A percentile compares a stretch with the other conserved stretches of the same genome.
Conservation (phyloP, 1,284 basidiomycete genomes). For the Puccinia sorghi region DNA sequence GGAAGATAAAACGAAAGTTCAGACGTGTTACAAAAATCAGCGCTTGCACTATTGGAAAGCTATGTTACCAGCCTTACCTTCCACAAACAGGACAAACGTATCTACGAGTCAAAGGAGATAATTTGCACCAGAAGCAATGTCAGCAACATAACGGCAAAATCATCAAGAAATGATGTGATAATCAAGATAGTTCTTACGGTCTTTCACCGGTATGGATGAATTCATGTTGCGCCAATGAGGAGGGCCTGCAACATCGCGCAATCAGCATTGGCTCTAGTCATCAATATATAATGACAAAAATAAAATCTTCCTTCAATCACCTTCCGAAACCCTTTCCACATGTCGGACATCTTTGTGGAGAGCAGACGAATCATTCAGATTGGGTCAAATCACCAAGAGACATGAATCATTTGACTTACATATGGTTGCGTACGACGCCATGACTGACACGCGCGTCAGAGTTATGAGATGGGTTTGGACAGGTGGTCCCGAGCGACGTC, state of each 20-base stretch:
- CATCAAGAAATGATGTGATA: neutral
- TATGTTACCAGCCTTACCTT: constrained; percentile 23
- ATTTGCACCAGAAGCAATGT: neutral
- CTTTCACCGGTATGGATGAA: constrained; percentile 49
- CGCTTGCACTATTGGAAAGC: neutral
- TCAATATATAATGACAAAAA: neutral
- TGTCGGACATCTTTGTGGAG: constrained; percentile 31
- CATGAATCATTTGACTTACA: constrained; percentile 12
- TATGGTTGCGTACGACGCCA: constrained; percentile 41
- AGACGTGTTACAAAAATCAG: neutral
- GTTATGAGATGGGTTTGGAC: constrained; percentile 25
- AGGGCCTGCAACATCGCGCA: constrained; percentile 28
- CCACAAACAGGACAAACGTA: constrained; percentile 46
- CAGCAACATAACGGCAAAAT: neutral
- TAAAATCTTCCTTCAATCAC: neutral
- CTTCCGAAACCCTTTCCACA: constrained; percentile 49
- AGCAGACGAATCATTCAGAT: neutral
- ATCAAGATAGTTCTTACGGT: constrained; percentile 29
- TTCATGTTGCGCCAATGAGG: constrained; percentile 48
- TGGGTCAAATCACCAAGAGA: neutral
- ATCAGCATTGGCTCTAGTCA: neutral
- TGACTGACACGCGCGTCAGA: constrained; percentile 11
- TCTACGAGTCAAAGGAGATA: neutral
- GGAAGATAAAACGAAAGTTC: neutral
- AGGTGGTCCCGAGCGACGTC: neutral